Conservation (phyloP, 768 basidiomycete genomes). For the Suillus sp. region DNA sequence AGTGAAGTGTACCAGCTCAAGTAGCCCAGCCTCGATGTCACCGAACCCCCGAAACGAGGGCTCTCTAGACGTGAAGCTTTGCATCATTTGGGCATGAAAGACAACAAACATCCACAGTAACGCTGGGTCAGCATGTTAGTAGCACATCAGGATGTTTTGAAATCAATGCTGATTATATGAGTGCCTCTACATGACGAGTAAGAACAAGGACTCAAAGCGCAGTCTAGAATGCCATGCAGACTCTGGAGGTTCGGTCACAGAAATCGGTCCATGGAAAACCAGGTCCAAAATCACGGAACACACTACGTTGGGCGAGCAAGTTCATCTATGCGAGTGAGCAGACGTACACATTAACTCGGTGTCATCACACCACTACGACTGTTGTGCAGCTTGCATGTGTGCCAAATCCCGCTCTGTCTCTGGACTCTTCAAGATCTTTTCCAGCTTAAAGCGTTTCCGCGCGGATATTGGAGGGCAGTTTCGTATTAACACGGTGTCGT, state of each 20-base stretch:
- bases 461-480: slow-evolving; percentile 84
- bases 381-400: slow-evolving; percentile 17
- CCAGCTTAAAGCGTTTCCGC: slow-evolving; percentile 73
- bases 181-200: not conserved
- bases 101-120: not conserved
- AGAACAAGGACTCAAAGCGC: not conserved
- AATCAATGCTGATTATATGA: not conserved
- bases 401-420: slow-evolving; percentile 56
- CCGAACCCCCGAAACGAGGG: slow-evolving; percentile 32
- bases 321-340: not conserved
- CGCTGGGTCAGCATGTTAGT: not conserved
- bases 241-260: not conserved
- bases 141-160: not conserved
- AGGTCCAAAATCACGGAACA: not conserved
- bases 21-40: slow-evolving; percentile 42
- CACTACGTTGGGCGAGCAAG: slow-evolving; percentile 1
- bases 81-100: slow-evolving; percentile 42
- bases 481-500: slow-evolving; percentile 76
- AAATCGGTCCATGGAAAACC: not conserved
- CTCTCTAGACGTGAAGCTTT: slow-evolving; percentile 40
- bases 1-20: slow-evolving; percentile 45
- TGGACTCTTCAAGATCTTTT: slow-evolving; percentile 68
- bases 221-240: slow-evolving; percentile 1
- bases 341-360: not conserved
- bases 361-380: not conserved